Evolutionary conservation across 176 grass and related monocot species (phyloP).

Genomic region (Musa acuminata): DNA sequence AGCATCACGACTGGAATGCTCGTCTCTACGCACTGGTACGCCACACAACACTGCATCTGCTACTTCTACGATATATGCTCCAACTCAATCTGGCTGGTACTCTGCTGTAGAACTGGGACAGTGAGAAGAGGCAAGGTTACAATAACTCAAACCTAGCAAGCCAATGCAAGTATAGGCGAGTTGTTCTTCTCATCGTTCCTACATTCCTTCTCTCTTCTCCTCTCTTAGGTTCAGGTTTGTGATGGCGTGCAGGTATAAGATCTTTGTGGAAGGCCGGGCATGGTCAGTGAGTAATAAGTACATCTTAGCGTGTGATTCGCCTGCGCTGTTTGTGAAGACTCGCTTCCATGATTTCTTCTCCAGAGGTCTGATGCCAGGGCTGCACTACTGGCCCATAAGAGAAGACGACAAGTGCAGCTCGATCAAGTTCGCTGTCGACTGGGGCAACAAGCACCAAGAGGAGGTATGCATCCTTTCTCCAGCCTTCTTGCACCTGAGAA

Average conservation of each 20-base stretch:
- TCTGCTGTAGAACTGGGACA: slow-evolving; percentile 41
- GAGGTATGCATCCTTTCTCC: slow-evolving; percentile 11
- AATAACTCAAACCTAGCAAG: slow-evolving; percentile 40
- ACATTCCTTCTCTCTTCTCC: not conserved
- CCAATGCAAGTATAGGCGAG: slow-evolving; percentile 50
- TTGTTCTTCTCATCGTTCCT: not conserved
- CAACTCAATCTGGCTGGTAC: too few relatives aligned
- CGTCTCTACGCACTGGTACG: slow-evolving; percentile 17
- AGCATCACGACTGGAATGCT: slow-evolving; percentile 17
- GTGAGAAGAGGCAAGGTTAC: slow-evolving; percentile 24
- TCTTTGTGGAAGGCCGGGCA: slow-evolving; percentile 55
- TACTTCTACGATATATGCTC: too few relatives aligned
- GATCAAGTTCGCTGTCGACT: slow-evolving; percentile 61
- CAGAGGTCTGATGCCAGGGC: slow-evolving; percentile 47
- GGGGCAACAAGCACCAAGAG: slow-evolving; percentile 60
- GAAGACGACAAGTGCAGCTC: slow-evolving; percentile 29
- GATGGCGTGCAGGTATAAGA: slow-evolving; percentile 35
- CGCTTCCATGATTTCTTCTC: slow-evolving; percentile 62
- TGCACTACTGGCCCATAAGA: slow-evolving; percentile 75
- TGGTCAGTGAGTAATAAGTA: slow-evolving; percentile 93
- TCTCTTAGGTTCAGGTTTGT: not conserved
- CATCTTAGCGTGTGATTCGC: slow-evolving; percentile 71
- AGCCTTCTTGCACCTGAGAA: too few relatives aligned
- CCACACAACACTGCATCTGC: not conserved
- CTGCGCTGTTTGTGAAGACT: slow-evolving; percentile 37